Evolutionary conservation across 148 eudicot genomes (phyloP), one percentile per base, ranked within the genome.

Genomic region (Nepenthes gracilis): DNA sequence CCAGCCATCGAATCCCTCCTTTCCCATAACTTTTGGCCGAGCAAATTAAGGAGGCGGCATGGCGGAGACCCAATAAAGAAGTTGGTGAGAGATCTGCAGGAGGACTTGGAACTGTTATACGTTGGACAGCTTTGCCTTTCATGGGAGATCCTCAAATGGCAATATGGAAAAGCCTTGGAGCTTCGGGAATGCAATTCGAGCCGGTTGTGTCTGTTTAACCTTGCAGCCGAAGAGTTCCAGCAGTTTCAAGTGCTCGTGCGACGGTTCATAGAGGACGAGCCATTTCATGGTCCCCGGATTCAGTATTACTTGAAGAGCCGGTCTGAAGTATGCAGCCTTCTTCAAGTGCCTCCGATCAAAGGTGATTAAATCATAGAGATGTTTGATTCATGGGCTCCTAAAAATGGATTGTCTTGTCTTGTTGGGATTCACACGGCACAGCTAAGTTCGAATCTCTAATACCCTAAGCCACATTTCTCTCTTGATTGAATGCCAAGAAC

Each of bases 81-180:
- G 47, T 53, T 85, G 32, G 73, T 82, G 1, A 64, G 40, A 11
- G 91, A 88, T 54, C 64, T 84, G 70, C 83, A 82, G 47, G 69
- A 62, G 43, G 83, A 86, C 49, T 79, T 86, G 59, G 99, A 93
- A 61, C 35, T 77, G 43, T 85, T 79, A 5, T 93, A 93, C 36
- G 80, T 88, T 37, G 89, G 95, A 13, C 99, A 93, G 33, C 65
- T 81, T 51, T 88, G 96, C 61, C 80, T 82, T 8, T 88, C 99
- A 9, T 93, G 95, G 95, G 99, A 93, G 73, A 86, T 89, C 56
- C 81, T 93, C 23, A 68, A 76, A 54, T 88, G 99, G 99, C 84
- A 82, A 43, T 74, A 79, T 53, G 70, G 58, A 45, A 88, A 84
- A 69, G 76, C 81, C 0, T 71, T 66, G 35, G 89, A 84, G 72